Conservation (phyloP, 805 yeast genomes). For the Saturnispora bothae region DNA sequence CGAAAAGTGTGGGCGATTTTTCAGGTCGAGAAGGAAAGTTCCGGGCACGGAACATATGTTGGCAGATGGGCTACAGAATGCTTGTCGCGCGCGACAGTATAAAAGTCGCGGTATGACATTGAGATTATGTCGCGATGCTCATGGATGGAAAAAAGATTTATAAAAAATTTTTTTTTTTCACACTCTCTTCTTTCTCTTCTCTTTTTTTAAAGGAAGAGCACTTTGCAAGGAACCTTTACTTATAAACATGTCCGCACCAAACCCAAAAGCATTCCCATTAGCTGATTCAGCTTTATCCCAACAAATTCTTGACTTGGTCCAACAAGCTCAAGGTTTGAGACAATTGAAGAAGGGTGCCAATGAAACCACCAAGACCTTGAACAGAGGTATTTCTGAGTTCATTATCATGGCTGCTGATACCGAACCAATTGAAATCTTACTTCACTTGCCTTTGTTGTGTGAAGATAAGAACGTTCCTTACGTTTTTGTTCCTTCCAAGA, state of each 20-base stretch:
- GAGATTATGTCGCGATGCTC: too few relatives aligned
- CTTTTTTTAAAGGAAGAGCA: slow-evolving; percentile 28
- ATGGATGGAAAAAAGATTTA: background rate
- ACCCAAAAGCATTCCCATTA: slow-evolving; percentile 98
- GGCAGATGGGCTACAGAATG: background rate
- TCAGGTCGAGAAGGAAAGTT: background rate
- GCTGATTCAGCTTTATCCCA: slow-evolving; percentile 94
- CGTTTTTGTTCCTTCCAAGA: slow-evolving; percentile 96
- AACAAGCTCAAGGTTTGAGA: slow-evolving; percentile 95
- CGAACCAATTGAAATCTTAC: slow-evolving; percentile 95
- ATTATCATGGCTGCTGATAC: slow-evolving; percentile 99
- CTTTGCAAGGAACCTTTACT: slow-evolving; percentile 42
- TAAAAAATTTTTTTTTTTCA: background rate
- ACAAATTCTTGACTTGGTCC: slow-evolving; percentile 95
- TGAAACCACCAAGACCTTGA: slow-evolving; percentile 97
- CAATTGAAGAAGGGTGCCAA: slow-evolving; percentile 99
- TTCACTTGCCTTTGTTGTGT: slow-evolving; percentile 94
- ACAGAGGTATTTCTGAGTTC: slow-evolving; percentile 99
- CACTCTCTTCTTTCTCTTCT: background rate
- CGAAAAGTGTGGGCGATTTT: background rate
- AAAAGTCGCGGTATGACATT: too few relatives aligned
- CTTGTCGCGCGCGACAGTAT: background rate
- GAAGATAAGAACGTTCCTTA: slow-evolving; percentile 99
- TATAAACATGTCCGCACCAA: slow-evolving; percentile 56
- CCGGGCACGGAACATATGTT: background rate